phyloP scores from a whole-genome alignment of 306 rosid genomes.

The Rosa lucieae region DNA sequence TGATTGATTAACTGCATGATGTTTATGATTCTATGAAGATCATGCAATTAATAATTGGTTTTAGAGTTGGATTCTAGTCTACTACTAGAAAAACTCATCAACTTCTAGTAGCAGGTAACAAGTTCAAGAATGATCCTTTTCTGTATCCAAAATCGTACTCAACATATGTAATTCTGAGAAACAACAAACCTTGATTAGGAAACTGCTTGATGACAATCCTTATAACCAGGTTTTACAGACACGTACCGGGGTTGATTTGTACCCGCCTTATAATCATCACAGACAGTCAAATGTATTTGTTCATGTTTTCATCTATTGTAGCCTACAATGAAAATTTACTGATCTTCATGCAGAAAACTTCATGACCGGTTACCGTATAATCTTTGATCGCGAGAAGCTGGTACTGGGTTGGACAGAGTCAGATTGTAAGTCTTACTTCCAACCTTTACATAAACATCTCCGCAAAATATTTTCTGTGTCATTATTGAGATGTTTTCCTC shows the following conservation, averaged over 20 bases:
- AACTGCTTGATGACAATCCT: neutral
- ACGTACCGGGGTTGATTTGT: neutral
- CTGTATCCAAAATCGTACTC: neutral
- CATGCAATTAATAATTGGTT: neutral
- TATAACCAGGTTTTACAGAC: neutral
- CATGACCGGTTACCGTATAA: constrained; percentile 82
- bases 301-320: neutral
- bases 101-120: neutral
- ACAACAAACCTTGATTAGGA: neutral
- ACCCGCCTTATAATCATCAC: neutral
- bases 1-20: neutral
- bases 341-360: constrained; percentile 72
- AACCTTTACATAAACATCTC: constrained; percentile 7
- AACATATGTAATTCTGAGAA: neutral
- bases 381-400: constrained; percentile 76
- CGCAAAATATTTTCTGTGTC: neutral
- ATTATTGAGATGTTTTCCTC: constrained; percentile 15
- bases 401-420: constrained; percentile 72
- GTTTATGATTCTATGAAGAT: neutral
- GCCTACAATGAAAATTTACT: constrained; percentile 11
- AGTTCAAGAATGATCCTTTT: neutral
- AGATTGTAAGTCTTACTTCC: constrained; percentile 55
- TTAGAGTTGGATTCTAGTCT: neutral
- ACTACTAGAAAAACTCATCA: neutral
- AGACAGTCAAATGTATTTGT: neutral